These are phyloP conservation scores for Musa itinerans DNA, from an alignment of 176 grass and related monocot species.

Conservation along the genomic window DNA sequence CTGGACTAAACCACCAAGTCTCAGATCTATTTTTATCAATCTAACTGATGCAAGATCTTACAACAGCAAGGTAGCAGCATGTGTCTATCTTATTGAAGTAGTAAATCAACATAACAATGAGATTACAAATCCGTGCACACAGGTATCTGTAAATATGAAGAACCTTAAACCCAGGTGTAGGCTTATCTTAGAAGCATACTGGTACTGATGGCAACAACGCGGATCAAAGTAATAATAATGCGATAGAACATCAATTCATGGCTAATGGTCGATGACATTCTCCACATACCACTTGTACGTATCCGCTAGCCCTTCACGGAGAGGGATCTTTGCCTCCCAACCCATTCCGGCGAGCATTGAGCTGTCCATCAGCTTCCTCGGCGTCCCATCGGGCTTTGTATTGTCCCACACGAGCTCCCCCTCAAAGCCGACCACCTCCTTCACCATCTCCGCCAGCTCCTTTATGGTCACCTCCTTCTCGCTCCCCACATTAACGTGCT, in stretches of 20 bases:
- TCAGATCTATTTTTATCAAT: too few species aligned
- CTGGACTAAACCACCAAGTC: too few species aligned
- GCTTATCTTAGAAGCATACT: background rate
- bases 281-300: constrained; percentile 51
- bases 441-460: constrained; percentile 53
- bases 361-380: constrained; percentile 51
- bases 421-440: constrained; percentile 49
- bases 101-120: too few species aligned
- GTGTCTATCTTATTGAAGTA: too few species aligned
- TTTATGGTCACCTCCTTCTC: constrained; percentile 56
- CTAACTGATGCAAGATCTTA: too few species aligned
- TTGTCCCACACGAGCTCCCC: constrained; percentile 46
- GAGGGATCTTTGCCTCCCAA: constrained; percentile 52
- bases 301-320: constrained; percentile 36
- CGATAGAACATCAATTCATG: background rate
- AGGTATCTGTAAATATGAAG: too few species aligned
- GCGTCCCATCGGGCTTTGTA: constrained; percentile 39
- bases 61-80: too few species aligned
- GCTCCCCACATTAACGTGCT: constrained; percentile 69
- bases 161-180: background rate
- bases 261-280: constrained; percentile 26
- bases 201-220: background rate
- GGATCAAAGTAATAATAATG: background rate
- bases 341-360: constrained; percentile 44
- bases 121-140: too few species aligned